phyloP scores from a whole-genome alignment of 345 rosid species.

The Salix koriyanagi region DNA sequence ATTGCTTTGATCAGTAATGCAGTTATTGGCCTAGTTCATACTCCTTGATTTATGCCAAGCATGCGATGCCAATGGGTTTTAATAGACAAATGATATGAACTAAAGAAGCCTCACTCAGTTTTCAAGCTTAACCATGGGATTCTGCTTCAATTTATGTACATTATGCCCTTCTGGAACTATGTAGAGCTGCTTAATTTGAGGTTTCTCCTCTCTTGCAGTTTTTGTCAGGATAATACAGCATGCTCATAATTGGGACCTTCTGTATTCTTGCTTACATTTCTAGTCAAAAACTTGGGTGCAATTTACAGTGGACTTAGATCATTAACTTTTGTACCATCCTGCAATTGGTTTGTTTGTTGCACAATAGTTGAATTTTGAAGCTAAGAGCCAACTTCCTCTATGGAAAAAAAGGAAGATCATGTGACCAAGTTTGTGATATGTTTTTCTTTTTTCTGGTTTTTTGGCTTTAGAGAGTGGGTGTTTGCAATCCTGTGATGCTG shows the following conservation, averaged over 20 bases:
- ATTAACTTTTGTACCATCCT: background rate
- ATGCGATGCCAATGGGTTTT: background rate
- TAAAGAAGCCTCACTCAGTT: background rate
- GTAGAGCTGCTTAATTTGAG: background rate
- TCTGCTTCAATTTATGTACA: background rate
- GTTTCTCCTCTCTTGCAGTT: background rate
- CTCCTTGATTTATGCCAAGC: background rate
- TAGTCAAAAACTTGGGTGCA: background rate
- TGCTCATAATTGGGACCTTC: background rate
- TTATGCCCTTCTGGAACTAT: background rate
- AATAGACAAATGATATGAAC: background rate
- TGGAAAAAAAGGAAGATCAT: background rate
- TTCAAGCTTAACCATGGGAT: background rate
- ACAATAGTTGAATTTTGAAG: background rate
- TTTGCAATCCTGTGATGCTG: constrained; percentile 95
- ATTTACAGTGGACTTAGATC: background rate
- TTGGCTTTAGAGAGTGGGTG: constrained; percentile 74
- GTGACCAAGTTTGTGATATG: background rate
- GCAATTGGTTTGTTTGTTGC: background rate
- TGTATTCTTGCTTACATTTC: background rate
- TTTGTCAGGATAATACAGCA: background rate
- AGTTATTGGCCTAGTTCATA: background rate
- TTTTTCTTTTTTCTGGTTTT: constrained; percentile 19
- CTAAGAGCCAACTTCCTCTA: background rate
- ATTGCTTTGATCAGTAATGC: background rate